Base-by-base conservation (phyloP, 116 monocot genomes). In the Posidonia oceanica region DNA sequence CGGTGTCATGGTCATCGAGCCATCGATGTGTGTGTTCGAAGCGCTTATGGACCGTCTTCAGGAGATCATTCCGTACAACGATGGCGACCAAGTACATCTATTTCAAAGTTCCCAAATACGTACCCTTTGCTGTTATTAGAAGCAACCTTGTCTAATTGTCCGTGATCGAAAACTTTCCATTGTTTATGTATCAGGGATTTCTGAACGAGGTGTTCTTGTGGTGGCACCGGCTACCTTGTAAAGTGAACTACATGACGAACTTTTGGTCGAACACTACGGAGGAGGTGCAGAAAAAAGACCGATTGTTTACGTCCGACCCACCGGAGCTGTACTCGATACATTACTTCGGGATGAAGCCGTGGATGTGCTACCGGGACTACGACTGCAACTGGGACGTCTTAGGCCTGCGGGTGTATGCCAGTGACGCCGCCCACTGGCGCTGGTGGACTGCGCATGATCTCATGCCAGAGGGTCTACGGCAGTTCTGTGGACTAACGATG, bases 221-320 rank as follows among this genome's bases (percentile, higher is more conserved):
- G 91, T 94, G 94, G 94, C 91, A 94, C 69, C 81, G 94, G 7
- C 84, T 94, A n/a, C 95, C 91, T 0, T 76, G 66, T 61, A 82
- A 80, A 70, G 87, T 89, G 87, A 96, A 96, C 82, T 96, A 91
- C 76, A 51, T 96, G 75, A 96, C 89, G 85, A 86, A 91, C 69
- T 96, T 96, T 73, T 96, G 86, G 96, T 69, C 52, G 5, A 89
- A 89, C 0, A 87, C 86, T 16, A 68, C 64, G 44, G 83, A 84
- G 15, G 76, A 67, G 0, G 77, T 62, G 29, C 85, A 83, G 69
- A 38, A 64, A 54, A 78, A 71, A 78, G 89, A 96, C 74, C 41
- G 22, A 16, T 38, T 91, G 61, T 89, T 89, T 56, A 83, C 74
- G 10, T 79, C 89, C 0, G 78, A 85, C 5, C 97, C 97, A 0